Evolutionary conservation across 2,329 filamentous ascomycete species (phyloP).

Genomic region (Mycosphaerella arachidis): DNA sequence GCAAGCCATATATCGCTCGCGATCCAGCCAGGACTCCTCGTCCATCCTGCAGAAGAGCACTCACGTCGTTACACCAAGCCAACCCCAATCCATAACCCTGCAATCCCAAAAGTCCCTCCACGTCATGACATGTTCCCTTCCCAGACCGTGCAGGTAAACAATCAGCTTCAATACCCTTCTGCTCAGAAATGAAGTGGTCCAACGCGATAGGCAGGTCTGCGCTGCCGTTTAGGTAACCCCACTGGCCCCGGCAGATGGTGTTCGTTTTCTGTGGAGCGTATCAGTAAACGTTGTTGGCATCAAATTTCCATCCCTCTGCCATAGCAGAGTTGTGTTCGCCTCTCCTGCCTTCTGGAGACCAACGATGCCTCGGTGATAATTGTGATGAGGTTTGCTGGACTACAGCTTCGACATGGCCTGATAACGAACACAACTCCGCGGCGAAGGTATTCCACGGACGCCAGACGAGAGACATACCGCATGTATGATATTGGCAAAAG

Average conservation of each 20-base stretch:
- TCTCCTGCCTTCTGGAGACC: no score
- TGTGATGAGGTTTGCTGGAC: no score
- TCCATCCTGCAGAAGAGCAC: neutral
- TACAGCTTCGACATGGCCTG: no score
- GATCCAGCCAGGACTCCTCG: no score
- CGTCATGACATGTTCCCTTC: neutral
- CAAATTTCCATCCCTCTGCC: no score
- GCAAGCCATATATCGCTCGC: neutral
- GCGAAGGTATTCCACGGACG: no score
- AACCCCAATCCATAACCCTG: neutral
- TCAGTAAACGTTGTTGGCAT: neutral
- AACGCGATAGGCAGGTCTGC: neutral
- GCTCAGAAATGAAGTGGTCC: neutral
- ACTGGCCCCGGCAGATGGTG: constrained; percentile 1
- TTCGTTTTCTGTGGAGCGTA: neutral
- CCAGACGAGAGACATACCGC: neutral
- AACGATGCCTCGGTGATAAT: no score
- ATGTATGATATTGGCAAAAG: neutral
- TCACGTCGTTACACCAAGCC: constrained; percentile 2
- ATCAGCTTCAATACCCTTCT: neutral
- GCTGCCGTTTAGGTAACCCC: neutral
- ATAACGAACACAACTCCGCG: no score
- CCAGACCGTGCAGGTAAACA: neutral
- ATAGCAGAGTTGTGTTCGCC: neutral
- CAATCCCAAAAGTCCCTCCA: neutral